Evolutionary conservation across 345 rosid species (phyloP).

Genomic region (Laguncularia racemosa): DNA sequence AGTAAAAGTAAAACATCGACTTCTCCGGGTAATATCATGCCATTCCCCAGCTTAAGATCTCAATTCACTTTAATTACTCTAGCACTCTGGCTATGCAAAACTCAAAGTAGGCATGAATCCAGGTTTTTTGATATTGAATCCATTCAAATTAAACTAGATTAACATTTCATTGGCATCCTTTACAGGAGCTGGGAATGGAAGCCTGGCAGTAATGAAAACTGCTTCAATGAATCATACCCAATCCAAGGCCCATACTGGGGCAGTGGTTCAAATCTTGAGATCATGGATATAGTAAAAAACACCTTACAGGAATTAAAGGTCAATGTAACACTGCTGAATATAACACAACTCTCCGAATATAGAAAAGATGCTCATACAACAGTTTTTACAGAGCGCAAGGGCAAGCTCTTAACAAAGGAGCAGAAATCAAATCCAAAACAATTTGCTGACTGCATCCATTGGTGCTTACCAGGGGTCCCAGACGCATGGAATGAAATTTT

Average conservation of each 20-base stretch:
- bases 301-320: conserved; percentile 34
- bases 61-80: too few relatives aligned
- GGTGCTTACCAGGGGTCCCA: conserved; percentile 95
- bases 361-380: conserved; percentile 82
- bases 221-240: conserved; percentile 70
- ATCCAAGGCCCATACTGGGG: conserved; percentile 70
- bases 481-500: conserved; percentile 89
- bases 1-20: too few relatives aligned
- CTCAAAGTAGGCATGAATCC: too few relatives aligned
- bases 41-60: too few relatives aligned
- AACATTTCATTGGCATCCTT: not conserved
- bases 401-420: conserved; percentile 69
- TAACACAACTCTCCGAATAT: conserved; percentile 74
- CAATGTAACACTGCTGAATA: conserved; percentile 55
- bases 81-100: too few relatives aligned
- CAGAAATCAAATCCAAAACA: conserved; percentile 55
- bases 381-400: conserved; percentile 72
- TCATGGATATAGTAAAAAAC: conserved; percentile 56
- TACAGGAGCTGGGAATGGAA: conserved; percentile 97
- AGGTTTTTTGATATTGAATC: not conserved
- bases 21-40: too few relatives aligned
- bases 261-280: conserved; percentile 69
- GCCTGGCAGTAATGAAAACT: conserved; percentile 62
- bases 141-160: not conserved
- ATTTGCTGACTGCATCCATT: conserved; percentile 83